phyloP scores from a whole-genome alignment of 352 stramenopile species.

The Globisporangium nodosum region DNA sequence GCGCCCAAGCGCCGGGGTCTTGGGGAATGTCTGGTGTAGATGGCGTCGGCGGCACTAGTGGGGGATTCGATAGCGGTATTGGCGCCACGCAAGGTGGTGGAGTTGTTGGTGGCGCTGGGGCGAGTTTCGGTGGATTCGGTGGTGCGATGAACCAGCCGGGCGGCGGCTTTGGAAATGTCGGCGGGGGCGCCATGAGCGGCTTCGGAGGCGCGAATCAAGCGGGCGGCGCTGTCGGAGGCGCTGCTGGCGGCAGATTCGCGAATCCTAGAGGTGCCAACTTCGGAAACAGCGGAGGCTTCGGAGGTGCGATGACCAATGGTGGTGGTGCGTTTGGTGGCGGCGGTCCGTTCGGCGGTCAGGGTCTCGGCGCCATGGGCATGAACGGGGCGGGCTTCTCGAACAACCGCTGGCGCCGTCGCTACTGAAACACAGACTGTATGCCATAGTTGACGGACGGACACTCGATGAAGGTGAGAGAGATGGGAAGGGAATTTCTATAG shows the following conservation, averaged over 20 bases:
- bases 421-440: neutral
- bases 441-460: neutral
- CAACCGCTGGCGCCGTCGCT: slow-evolving; percentile 7
- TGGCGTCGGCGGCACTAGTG: too few relatives aligned
- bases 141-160: too few relatives aligned
- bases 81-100: neutral
- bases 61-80: neutral
- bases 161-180: neutral
- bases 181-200: too few relatives aligned
- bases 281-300: neutral
- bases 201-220: neutral
- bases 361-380: neutral
- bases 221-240: too few relatives aligned
- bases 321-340: neutral
- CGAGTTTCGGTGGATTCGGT: neutral
- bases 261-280: neutral
- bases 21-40: neutral
- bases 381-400: neutral
- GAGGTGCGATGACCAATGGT: neutral
- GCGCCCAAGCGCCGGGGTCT: neutral
- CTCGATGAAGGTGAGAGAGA: neutral
- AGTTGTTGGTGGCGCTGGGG: neutral
- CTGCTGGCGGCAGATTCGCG: neutral
- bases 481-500: neutral
- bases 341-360: neutral